Evolutionary conservation across 2,329 filamentous ascomycete species (phyloP), one percentile per base, ranked within the genome.

Genomic region (Aspergillus transmontanensis): DNA sequence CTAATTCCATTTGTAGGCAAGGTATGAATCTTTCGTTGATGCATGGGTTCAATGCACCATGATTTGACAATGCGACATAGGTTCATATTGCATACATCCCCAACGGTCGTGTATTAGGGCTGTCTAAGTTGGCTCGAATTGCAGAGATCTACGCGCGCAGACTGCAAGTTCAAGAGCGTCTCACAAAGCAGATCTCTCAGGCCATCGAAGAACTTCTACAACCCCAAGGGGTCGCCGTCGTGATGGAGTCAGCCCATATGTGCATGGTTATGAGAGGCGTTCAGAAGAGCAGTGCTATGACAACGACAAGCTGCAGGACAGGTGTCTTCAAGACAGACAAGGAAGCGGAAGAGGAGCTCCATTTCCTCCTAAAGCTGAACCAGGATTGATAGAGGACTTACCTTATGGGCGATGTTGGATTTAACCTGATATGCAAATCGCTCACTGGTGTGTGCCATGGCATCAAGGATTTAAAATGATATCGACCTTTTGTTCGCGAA

Each of bases 61-160:
- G 14, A 26, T 6, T 63, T 65, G 39, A 67, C 21, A 58, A 39
- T 50, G 4, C n/a, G 9, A 28, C 46, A 26, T 68, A 94, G 91
- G 96, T 97, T 90, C 94, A 97, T 80, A 97, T 97, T 71, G 94
- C 93, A 61, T 97, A 97, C 80, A 97, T 97, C 67, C 94, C 94
- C 23, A 87, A 89, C 71, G 87, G 92, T 75, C 88, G 93, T 63
- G 93, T 97, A 59, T 92, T 97, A 64, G 94, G 94, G 51, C 88
- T 97, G 59, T 96, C 93, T 39, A 97, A 97, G 78, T 86, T 97
- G 55, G 93, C 93, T 30, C 89, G 94, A 65, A 94, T 97, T 69
- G 94, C 94, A 58, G 93, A 97, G 74, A 94, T 97, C 91, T 97
- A 96, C 79, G 89, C 90, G 58, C 90, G 93, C 58, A 86, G 94